Conservation (phyloP, 1,284 basidiomycete species). For the Pascua guehoae region DNA sequence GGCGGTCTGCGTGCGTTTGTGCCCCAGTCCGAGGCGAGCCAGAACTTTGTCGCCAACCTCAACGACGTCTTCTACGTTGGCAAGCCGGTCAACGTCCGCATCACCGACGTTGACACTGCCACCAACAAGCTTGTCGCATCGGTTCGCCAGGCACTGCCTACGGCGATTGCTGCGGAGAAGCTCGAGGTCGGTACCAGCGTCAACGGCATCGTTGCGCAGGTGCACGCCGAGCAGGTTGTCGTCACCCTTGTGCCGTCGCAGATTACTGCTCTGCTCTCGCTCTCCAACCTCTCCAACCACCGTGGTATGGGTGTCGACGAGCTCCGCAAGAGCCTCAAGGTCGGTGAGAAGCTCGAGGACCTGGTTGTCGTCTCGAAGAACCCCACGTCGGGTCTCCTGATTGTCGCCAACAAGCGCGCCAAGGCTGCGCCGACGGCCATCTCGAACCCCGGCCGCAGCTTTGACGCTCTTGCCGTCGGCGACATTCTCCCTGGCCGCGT, state of each 20-base stretch:
- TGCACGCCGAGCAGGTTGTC: constrained; percentile 80
- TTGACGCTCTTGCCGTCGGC: constrained; percentile 66
- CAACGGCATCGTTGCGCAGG: constrained; percentile 64
- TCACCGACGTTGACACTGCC: constrained; percentile 67
- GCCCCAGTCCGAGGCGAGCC: constrained; percentile 73
- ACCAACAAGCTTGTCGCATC: constrained; percentile 73
- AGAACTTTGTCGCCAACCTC: constrained; percentile 62
- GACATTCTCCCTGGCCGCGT: constrained; percentile 75
- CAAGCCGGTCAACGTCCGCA: constrained; percentile 79
- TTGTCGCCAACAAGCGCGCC: constrained; percentile 63
- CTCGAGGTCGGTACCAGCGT: constrained; percentile 74
- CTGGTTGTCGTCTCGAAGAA: constrained; percentile 88
- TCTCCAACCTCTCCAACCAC: constrained; percentile 82
- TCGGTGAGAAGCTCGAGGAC: constrained; percentile 69
- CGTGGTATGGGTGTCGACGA: constrained; percentile 66
- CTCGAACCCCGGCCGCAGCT: constrained; percentile 56
- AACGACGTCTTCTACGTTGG: constrained; percentile 70
- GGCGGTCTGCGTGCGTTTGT: constrained; percentile 83
- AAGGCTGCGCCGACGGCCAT: constrained; percentile 42
- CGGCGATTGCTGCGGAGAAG: constrained; percentile 59
- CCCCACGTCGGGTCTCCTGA: constrained; percentile 77
- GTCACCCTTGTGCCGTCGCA: constrained; percentile 67
- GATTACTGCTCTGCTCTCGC: constrained; percentile 75
- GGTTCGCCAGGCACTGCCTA: constrained; percentile 72
- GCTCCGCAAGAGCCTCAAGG: constrained; percentile 63